These are phyloP conservation scores for Geranium incanum DNA, from an alignment of 441 rosid genomes.

Conservation along the genomic window DNA sequence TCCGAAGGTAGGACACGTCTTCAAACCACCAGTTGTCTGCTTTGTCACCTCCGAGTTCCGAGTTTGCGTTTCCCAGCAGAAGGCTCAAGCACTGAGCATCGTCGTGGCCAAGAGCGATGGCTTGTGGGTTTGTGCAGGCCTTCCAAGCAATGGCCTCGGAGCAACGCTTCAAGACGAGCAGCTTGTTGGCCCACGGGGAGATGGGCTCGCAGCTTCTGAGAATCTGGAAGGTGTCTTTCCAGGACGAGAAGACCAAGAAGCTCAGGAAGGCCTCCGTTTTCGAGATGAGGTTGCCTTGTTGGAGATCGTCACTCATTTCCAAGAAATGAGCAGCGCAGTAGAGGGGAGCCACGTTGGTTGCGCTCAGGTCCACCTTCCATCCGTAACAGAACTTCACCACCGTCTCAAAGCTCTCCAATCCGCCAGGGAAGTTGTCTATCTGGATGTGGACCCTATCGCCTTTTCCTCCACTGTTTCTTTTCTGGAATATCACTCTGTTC, in stretches of 20 bases:
- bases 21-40: slow-evolving; percentile 50
- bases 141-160: slow-evolving; percentile 50
- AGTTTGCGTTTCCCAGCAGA: slow-evolving; percentile 14
- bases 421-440: slow-evolving; percentile 43
- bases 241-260: slow-evolving; percentile 35
- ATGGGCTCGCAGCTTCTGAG: slow-evolving; percentile 41
- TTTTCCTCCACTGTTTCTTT: slow-evolving; percentile 18
- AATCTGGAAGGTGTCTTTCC: slow-evolving; percentile 43
- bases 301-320: slow-evolving; percentile 49
- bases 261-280: slow-evolving; percentile 38
- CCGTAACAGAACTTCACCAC: slow-evolving; percentile 51
- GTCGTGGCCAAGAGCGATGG: slow-evolving; percentile 12
- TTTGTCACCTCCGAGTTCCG: slow-evolving; percentile 8
- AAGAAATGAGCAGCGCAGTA: slow-evolving; percentile 46
- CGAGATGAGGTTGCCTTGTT: slow-evolving; percentile 37
- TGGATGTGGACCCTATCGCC: slow-evolving; percentile 18
- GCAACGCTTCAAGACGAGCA: slow-evolving; percentile 38
- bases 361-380: slow-evolving; percentile 39
- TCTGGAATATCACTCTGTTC: slow-evolving; percentile 38
- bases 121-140: slow-evolving; percentile 30
- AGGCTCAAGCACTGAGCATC: slow-evolving; percentile 9
- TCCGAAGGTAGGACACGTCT: slow-evolving; percentile 44
- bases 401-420: slow-evolving; percentile 33
- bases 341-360: slow-evolving; percentile 37
- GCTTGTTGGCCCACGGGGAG: slow-evolving; percentile 36